phyloP scores from a whole-genome alignment of 2,329 filamentous ascomycete species.

The Blastomyces percursus region DNA sequence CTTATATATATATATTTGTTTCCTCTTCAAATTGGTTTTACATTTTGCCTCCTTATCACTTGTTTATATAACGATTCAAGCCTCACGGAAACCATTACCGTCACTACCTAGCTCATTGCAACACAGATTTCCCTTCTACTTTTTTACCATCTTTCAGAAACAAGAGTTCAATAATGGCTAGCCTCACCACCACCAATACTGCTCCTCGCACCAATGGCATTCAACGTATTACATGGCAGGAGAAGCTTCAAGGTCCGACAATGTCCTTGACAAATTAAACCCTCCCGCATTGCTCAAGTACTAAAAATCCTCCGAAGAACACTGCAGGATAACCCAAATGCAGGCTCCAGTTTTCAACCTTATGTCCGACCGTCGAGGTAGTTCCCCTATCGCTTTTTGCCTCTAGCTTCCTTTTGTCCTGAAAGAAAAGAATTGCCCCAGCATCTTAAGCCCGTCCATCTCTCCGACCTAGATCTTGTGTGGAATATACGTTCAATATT shows the following conservation, averaged over 20 bases:
- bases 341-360: slow-evolving; percentile 54
- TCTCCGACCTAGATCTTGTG: neutral
- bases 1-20: neutral
- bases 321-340: slow-evolving; percentile 46
- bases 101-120: neutral
- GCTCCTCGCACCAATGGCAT: slow-evolving; percentile 16
- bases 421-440: neutral
- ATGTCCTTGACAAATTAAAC: slow-evolving; percentile 10
- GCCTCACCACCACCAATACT: slow-evolving; percentile 14
- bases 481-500: neutral
- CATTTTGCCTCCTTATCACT: neutral
- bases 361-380: slow-evolving; percentile 65
- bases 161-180: slow-evolving; percentile 13
- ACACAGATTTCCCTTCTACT: neutral
- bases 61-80: neutral
- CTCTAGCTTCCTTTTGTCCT: neutral
- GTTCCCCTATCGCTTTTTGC: slow-evolving; percentile 3
- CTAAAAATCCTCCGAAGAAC: slow-evolving; percentile 35
- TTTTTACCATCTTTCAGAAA: slow-evolving; percentile 4
- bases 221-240: slow-evolving; percentile 41
- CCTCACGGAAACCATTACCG: neutral
- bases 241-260: slow-evolving; percentile 44
- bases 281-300: slow-evolving; percentile 8
- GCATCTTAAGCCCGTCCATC: neutral
- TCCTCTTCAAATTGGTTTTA: slow-evolving; percentile 1